phyloP scores from a whole-genome alignment of 345 rosid species.

The Rhodamnia argentea region DNA sequence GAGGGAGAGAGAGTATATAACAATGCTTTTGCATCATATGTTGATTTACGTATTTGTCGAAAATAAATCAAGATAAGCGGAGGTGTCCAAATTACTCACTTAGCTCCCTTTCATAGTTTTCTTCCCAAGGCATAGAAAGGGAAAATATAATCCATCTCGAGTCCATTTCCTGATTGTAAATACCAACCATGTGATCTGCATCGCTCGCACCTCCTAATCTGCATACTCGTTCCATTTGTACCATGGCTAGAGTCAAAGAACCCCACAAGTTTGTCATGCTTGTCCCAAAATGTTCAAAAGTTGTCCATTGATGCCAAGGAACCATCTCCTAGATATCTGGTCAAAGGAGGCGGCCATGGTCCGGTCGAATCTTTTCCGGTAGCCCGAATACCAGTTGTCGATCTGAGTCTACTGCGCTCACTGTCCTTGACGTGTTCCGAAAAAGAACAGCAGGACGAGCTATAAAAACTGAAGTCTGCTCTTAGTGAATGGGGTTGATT shows the following conservation, averaged over 20 bases:
- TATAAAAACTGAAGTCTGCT: slow-evolving; percentile 16
- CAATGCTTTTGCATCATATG: not conserved
- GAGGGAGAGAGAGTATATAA: not conserved
- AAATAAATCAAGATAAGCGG: not conserved
- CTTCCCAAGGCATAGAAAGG: not conserved
- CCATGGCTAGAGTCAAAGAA: not conserved
- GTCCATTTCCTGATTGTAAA: not conserved
- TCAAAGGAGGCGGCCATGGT: not conserved
- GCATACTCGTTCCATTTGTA: not conserved
- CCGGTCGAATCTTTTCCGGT: slow-evolving; percentile 2
- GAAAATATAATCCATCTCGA: not conserved
- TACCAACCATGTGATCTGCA: not conserved
- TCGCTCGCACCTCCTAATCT: not conserved
- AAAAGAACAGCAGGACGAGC: not conserved
- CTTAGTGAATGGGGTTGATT: no score
- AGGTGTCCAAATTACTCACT: not conserved
- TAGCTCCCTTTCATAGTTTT: not conserved
- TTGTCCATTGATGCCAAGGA: not conserved
- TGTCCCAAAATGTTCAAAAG: not conserved
- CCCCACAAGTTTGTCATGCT: not conserved
- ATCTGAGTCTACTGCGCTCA: slow-evolving; percentile 12
- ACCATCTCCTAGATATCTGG: slow-evolving; percentile 1
- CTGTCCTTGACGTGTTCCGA: not conserved
- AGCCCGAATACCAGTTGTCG: slow-evolving; percentile 7
- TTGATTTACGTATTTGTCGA: not conserved